Evolutionary conservation across 164 flowering plant species (phyloP), one percentile per base, ranked within the genome.

Genomic region (Taxillus chinensis): DNA sequence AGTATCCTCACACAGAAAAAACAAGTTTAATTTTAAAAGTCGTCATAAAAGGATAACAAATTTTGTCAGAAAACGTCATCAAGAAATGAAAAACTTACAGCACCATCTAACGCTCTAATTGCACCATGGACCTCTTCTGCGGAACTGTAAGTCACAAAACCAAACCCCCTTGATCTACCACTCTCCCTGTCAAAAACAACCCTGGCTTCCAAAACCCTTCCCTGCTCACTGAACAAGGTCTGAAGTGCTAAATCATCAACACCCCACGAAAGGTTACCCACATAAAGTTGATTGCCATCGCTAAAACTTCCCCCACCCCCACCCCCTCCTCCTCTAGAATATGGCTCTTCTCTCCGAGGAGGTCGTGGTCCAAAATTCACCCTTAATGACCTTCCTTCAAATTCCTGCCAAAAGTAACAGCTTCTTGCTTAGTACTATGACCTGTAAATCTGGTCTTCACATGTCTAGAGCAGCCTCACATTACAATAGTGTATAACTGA

Each of bases 161-260:
- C 98, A 71, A 90, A 93, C 39, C 98, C 98, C 78, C 96, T 82
- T 38, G 98, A 93, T 65, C 89, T 77, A 59, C 98, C 97, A 75
- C 74, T 90, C 41, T 93, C 92, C 66, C 90, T 75, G 65, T 93
- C 98, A 72, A 78, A 86, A 16, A 93, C 85, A 2, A 93, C 96
- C 73, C 57, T 80, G 50, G 98, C 98, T 63, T 90, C 96, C 76
- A 76, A 41, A 60, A 93, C 97, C 61, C 73, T 79, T 46, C 96
- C 98, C 68, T 88, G 90, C 71, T 90, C 95, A 58, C 95, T 79
- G 71, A 93, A 93, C 72, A 82, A 64, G 51, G 64, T 71, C 73
- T 86, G 92, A 45, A 93, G 92, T 3, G 90, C 80, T 53, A 64
- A 65, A 61, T 90, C 79, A 71, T 90, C 97, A 67, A 88, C 97